phyloP scores from a whole-genome alignment of 306 rosid genomes.

The Lagenaria siceraria region DNA sequence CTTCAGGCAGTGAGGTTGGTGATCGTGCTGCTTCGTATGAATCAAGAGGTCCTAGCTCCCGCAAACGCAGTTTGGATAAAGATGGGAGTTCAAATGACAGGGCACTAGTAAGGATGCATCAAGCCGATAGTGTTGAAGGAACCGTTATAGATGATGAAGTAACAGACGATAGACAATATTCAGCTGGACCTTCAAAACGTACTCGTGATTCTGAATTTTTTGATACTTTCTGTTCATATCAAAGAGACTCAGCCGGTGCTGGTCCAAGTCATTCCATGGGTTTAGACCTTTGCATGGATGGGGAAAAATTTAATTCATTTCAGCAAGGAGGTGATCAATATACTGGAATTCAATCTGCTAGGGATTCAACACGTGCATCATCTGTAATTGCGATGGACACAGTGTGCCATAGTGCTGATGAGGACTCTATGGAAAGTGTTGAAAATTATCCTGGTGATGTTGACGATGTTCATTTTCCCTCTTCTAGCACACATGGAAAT shows the following conservation, averaged over 20 bases:
- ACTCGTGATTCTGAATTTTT: slow-evolving; percentile 70
- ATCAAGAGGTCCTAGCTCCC: slow-evolving; percentile 97
- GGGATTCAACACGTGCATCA: slow-evolving; percentile 90
- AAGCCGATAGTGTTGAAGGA: slow-evolving; percentile 97
- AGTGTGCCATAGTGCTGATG: slow-evolving; percentile 62
- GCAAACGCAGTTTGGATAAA: slow-evolving; percentile 75
- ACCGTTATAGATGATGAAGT: slow-evolving; percentile 96
- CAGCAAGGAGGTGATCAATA: slow-evolving; percentile 60
- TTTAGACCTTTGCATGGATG: slow-evolving; percentile 51
- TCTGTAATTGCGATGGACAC: slow-evolving; percentile 99
- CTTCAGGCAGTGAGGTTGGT: slow-evolving; percentile 95
- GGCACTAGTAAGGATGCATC: slow-evolving; percentile 60
- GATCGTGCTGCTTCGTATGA: slow-evolving; percentile 93
- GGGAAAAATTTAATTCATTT: slow-evolving; percentile 46
- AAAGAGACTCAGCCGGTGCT: slow-evolving; percentile 73
- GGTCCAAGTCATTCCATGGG: slow-evolving; percentile 93
- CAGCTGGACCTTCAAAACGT: slow-evolving; percentile 94
- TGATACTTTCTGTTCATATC: slow-evolving; percentile 62
- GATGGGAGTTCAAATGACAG: slow-evolving; percentile 85
- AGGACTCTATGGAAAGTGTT: slow-evolving; percentile 95
- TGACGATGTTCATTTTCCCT: slow-evolving; percentile 89
- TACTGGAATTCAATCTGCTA: slow-evolving; percentile 52
- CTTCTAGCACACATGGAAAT: slow-evolving; percentile 81
- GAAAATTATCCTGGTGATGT: slow-evolving; percentile 81
- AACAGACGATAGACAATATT: slow-evolving; percentile 71